Evolutionary conservation across 768 basidiomycete genomes (phyloP).

Genomic region (Phylloporus scabripes): DNA sequence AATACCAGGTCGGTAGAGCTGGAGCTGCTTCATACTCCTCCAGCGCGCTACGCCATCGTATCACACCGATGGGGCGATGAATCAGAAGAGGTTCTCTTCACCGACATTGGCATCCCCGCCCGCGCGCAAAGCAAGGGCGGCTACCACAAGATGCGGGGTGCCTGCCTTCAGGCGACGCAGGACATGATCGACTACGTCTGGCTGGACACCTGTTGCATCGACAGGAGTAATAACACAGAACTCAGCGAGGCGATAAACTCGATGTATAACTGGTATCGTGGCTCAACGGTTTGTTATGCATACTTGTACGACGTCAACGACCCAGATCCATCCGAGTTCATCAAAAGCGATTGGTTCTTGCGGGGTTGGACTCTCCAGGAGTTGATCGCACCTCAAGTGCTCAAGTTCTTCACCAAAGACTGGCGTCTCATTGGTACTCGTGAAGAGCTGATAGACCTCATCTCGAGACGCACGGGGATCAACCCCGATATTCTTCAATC

Average conservation of each 20-base stretch:
- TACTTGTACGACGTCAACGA: constrained; percentile 25
- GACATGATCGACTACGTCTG: constrained; percentile 23
- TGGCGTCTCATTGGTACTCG: constrained; percentile 21
- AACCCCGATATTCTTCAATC: constrained; percentile 10
- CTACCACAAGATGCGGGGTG: constrained; percentile 18
- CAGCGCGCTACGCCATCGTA: constrained; percentile 19
- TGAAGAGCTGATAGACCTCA: constrained; percentile 9
- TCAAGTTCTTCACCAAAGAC: constrained; percentile 25
- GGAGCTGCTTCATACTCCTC: constrained; percentile 8
- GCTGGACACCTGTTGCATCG: constrained; percentile 33
- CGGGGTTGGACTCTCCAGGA: constrained; percentile 32
- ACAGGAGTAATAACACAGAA: constrained; percentile 25
- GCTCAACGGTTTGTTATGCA: constrained; percentile 23
- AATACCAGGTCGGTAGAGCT: constrained; percentile 13
- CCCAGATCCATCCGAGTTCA: constrained; percentile 10
- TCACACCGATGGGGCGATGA: constrained; percentile 26
- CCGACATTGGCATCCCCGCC: constrained; percentile 17
- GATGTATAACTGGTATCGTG: constrained; percentile 32
- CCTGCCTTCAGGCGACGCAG: constrained; percentile 14
- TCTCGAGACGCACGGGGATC: constrained; percentile 16
- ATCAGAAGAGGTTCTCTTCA: constrained; percentile 21
- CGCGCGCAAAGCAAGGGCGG: constrained; percentile 13
- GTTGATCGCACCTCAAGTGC: constrained; percentile 23
- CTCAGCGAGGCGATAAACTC: constrained; percentile 28
- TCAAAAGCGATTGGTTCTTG: constrained; percentile 27